Evolutionary conservation across 495 filamentous ascomycete species (phyloP).

Genomic region (Recurvomyces mirabilis): DNA sequence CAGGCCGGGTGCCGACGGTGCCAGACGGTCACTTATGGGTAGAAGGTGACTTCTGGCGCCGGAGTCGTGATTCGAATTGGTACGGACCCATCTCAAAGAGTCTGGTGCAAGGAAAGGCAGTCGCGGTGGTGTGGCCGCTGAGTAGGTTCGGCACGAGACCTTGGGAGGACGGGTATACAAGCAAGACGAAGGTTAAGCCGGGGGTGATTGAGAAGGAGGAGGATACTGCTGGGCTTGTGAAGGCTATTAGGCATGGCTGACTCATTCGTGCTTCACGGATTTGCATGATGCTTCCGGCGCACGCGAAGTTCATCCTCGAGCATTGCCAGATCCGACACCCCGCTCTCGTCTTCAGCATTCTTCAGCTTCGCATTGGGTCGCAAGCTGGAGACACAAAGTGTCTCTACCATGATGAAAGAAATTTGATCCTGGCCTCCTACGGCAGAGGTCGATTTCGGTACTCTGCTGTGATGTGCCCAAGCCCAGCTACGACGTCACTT

Average conservation of each 20-base stretch:
- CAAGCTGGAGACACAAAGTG: no score
- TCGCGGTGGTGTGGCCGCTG: constrained; percentile 15
- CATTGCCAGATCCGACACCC: background rate
- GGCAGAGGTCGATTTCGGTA: no score
- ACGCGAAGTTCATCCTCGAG: background rate
- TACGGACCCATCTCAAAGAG: constrained; percentile 27
- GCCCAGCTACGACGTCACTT: no score
- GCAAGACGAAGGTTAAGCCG: constrained; percentile 11
- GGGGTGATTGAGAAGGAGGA: background rate
- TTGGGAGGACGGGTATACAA: constrained; percentile 16
- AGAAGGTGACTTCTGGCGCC: constrained; percentile 32
- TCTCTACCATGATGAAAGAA: background rate
- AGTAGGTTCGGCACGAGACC: constrained; percentile 9
- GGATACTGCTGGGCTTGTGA: constrained; percentile 4
- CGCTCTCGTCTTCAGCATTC: no score
- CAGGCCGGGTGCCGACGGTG: constrained; percentile 15
- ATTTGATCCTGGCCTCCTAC: background rate
- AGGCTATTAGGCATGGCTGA: background rate
- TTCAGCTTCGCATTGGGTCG: no score
- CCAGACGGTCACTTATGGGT: constrained; percentile 33
- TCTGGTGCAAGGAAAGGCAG: constrained; percentile 19
- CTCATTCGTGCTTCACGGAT: background rate
- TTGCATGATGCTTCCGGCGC: background rate
- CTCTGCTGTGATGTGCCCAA: no score
- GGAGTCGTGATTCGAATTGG: constrained; percentile 27